Conservation (phyloP, 2,329 filamentous ascomycete genomes). For the Pseudocercospora crystallina region DNA sequence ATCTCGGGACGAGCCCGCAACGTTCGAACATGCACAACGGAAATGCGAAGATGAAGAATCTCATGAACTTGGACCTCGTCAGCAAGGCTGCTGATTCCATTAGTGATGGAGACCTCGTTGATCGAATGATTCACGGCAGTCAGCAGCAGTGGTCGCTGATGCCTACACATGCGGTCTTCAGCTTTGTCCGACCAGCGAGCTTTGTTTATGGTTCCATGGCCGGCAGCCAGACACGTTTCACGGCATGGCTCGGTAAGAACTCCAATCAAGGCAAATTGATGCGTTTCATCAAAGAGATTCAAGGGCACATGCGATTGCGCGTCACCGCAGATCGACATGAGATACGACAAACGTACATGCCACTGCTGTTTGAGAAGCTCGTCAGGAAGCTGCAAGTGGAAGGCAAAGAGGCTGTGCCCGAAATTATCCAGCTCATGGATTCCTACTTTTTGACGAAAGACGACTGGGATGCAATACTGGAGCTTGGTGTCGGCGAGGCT, state of each 20-base stretch:
- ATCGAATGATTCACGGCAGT: slow-evolving; percentile 96
- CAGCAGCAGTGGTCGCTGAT: slow-evolving; percentile 99
- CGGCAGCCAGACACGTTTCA: slow-evolving; percentile 69
- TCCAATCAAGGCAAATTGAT: slow-evolving; percentile 76
- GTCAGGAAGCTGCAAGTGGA: slow-evolving; percentile 72
- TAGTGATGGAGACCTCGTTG: slow-evolving; percentile 92
- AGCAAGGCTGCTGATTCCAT: slow-evolving; percentile 93
- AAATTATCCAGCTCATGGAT: slow-evolving; percentile 94
- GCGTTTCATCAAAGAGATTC: slow-evolving; percentile 86
- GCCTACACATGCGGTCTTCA: slow-evolving; percentile 94
- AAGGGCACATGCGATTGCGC: slow-evolving; percentile 92
- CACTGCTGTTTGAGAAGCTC: slow-evolving; percentile 78
- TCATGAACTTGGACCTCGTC: slow-evolving; percentile 82
- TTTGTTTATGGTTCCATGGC: slow-evolving; percentile 76
- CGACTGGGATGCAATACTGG: slow-evolving; percentile 88
- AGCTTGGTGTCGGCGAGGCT: slow-evolving; percentile 86
- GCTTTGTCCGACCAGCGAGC: slow-evolving; percentile 87
- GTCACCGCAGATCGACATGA: slow-evolving; percentile 90
- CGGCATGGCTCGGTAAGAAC: slow-evolving; percentile 91
- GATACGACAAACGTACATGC: slow-evolving; percentile 90
- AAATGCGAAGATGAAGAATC: slow-evolving; percentile 60
- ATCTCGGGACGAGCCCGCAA: slow-evolving; percentile 78
- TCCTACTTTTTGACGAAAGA: slow-evolving; percentile 93
- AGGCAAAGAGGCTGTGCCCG: slow-evolving; percentile 77
- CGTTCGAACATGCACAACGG: slow-evolving; percentile 61